phyloP scores from a whole-genome alignment of 768 basidiomycete species.

The Podaxis mareebaensis region DNA sequence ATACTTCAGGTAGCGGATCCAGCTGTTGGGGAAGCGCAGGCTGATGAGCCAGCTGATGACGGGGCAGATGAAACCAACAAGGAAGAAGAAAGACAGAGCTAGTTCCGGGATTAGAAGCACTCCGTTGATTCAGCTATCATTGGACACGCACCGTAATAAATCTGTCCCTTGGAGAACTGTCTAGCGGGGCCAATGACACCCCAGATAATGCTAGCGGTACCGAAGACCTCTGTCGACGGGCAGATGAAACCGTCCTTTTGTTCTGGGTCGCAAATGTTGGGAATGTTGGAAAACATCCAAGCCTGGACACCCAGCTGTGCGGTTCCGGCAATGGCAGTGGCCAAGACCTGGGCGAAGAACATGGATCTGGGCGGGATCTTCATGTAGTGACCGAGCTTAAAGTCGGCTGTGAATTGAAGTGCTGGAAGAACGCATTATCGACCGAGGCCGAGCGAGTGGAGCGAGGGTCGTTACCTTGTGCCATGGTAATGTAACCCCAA shows the following conservation, averaged over 20 bases:
- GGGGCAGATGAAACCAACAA: constrained; percentile 68
- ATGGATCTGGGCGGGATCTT: constrained; percentile 71
- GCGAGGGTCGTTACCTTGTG: constrained; percentile 38
- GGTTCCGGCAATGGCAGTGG: constrained; percentile 68
- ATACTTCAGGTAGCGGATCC: constrained; percentile 63
- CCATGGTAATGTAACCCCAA: constrained; percentile 73
- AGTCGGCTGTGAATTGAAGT: constrained; percentile 67
- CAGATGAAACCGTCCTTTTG: constrained; percentile 71
- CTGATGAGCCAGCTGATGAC: constrained; percentile 52
- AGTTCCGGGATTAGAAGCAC: constrained; percentile 1
- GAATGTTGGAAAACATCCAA: constrained; percentile 76
- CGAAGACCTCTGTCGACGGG: constrained; percentile 70
- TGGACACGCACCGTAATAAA: constrained; percentile 46
- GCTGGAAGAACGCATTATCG: constrained; percentile 36
- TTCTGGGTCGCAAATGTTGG: constrained; percentile 52
- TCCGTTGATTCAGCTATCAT: background rate
- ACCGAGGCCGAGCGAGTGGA: background rate
- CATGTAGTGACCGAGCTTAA: constrained; percentile 81
- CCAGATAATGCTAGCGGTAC: constrained; percentile 79
- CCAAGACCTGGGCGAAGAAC: constrained; percentile 71
- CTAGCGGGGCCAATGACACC: constrained; percentile 78
- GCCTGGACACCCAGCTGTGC: constrained; percentile 74
- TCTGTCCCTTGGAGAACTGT: constrained; percentile 67
- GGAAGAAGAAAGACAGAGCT: constrained; percentile 75
- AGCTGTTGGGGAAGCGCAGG: constrained; percentile 62